Percentiles rank a stretch among this genome's conserved stretches.
phyloP scores from a whole-genome alignment of 78 protist genomes.

The Capsaspora owczarzaki region DNA sequence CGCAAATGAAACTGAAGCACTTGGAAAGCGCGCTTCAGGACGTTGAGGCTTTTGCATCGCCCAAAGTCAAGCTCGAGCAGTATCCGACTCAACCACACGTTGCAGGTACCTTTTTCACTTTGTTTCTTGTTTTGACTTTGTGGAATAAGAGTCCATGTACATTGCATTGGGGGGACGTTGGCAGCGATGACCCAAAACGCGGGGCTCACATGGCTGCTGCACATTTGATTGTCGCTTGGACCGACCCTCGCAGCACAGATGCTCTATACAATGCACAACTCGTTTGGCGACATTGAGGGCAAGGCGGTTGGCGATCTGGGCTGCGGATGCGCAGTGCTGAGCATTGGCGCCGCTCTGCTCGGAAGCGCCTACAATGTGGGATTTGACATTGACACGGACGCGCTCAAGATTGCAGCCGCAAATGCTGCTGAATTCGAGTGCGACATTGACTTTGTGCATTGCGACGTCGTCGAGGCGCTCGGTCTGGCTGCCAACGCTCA shows the following conservation, averaged over 20 bases:
- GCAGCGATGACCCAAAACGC: too few relatives aligned
- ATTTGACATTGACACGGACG: constrained; percentile 50
- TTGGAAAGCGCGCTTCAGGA: constrained; percentile 21
- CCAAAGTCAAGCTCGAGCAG: constrained; percentile 51
- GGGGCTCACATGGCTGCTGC: too few relatives aligned
- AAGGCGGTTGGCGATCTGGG: constrained; percentile 48
- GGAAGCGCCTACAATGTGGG: constrained; percentile 35
- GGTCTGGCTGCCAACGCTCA: background rate
- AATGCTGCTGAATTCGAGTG: constrained; percentile 11
- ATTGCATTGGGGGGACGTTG: too few relatives aligned
- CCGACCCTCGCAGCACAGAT: constrained; percentile 8
- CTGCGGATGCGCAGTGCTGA: constrained; percentile 49
- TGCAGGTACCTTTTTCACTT: constrained; percentile 31
- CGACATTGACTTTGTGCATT: constrained; percentile 15
- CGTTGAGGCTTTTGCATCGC: constrained; percentile 6
- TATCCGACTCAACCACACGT: constrained; percentile 55
- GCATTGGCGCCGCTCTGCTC: constrained; percentile 29
- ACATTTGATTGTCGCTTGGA: too few relatives aligned
- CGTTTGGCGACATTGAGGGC: constrained; percentile 40
- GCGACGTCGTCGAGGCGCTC: background rate
- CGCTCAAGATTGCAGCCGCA: constrained; percentile 30
- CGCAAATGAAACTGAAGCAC: constrained; percentile 17
- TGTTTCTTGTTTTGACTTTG: too few relatives aligned
- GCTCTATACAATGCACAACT: background rate
- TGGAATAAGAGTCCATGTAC: too few relatives aligned